Conservation (phyloP, 805 yeast species). For the Ogataea thermomethanolica region DNA sequence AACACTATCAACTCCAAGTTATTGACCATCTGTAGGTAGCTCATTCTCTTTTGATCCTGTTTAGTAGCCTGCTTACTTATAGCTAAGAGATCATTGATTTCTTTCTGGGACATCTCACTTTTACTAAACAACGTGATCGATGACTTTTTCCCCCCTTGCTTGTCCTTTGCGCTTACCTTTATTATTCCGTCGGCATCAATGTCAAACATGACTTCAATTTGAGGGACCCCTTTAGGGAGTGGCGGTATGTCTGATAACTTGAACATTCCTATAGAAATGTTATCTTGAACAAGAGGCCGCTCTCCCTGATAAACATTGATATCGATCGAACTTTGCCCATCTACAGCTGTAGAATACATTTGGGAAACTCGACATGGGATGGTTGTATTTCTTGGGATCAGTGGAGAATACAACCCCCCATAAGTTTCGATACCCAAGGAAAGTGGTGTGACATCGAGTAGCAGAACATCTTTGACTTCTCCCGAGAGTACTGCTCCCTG, state of each 20-base stretch:
- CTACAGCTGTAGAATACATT: slow-evolving; percentile 90
- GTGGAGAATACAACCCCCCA: slow-evolving; percentile 92
- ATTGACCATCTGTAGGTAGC: slow-evolving; percentile 75
- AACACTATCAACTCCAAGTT: slow-evolving; percentile 38
- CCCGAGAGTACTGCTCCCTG: slow-evolving; percentile 97
- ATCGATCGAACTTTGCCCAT: slow-evolving; percentile 93
- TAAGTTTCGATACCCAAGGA: slow-evolving; percentile 94
- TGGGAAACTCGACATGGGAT: slow-evolving; percentile 93
- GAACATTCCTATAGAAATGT: slow-evolving; percentile 92
- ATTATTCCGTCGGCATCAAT: slow-evolving; percentile 96
- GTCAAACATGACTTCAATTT: slow-evolving; percentile 89
- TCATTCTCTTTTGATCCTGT: slow-evolving; percentile 49
- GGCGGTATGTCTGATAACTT: slow-evolving; percentile 89
- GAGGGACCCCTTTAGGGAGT: slow-evolving; percentile 85
- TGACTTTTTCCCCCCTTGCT: slow-evolving; percentile 90
- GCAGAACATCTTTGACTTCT: slow-evolving; percentile 86
- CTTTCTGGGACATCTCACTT: slow-evolving; percentile 85
- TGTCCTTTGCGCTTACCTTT: slow-evolving; percentile 91
- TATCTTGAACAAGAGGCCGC: slow-evolving; percentile 92
- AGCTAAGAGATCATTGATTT: slow-evolving; percentile 86
- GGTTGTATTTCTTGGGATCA: slow-evolving; percentile 86
- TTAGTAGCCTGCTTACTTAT: slow-evolving; percentile 89
- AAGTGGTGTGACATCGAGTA: slow-evolving; percentile 85
- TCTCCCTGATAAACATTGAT: slow-evolving; percentile 98
- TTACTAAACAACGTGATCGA: slow-evolving; percentile 96